These are phyloP conservation scores for Lactifluus echinatus DNA, from an alignment of 768 basidiomycete species.

Conservation along the genomic window DNA sequence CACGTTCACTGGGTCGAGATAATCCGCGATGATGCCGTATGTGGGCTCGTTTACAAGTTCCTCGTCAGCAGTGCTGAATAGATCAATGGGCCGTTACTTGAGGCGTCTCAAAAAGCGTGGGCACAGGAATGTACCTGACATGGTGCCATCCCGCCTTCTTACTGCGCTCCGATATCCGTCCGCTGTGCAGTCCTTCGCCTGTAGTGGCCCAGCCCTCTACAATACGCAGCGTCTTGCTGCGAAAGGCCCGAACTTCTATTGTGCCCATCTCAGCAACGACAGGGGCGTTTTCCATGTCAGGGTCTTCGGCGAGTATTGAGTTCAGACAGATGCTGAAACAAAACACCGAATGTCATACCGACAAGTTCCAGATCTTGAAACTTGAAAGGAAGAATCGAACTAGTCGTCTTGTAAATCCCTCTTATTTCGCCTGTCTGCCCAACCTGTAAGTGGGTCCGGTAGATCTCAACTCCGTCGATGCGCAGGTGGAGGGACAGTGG, in stretches of 20 bases:
- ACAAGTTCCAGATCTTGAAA: slow-evolving; percentile 9
- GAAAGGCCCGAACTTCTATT: slow-evolving; percentile 9
- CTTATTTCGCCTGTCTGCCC: neutral
- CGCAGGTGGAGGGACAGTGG: neutral
- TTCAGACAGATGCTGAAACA: too few species aligned
- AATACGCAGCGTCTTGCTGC: neutral
- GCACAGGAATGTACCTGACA: neutral
- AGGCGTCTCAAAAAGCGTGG: neutral
- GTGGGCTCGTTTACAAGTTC: neutral
- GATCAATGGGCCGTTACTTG: neutral
- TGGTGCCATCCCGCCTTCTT: slow-evolving; percentile 18
- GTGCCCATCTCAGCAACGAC: slow-evolving; percentile 7
- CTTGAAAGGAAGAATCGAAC: slow-evolving; percentile 4
- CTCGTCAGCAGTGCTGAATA: slow-evolving; percentile 8
- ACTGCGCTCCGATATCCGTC: slow-evolving; percentile 12
- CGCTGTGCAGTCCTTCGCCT: neutral
- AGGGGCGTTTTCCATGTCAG: slow-evolving; percentile 7
- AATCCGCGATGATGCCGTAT: neutral
- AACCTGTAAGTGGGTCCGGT: neutral
- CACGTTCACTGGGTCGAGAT: neutral
- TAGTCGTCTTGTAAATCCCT: neutral
- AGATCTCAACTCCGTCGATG: neutral
- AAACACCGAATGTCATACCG: neutral
- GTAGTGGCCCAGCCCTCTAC: too few species aligned
- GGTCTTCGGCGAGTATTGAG: neutral